Percentiles rank a stretch among this genome's conserved stretches.
phyloP scores from a whole-genome alignment of 2,329 filamentous ascomycete species.

The Fusarium metavorans region DNA sequence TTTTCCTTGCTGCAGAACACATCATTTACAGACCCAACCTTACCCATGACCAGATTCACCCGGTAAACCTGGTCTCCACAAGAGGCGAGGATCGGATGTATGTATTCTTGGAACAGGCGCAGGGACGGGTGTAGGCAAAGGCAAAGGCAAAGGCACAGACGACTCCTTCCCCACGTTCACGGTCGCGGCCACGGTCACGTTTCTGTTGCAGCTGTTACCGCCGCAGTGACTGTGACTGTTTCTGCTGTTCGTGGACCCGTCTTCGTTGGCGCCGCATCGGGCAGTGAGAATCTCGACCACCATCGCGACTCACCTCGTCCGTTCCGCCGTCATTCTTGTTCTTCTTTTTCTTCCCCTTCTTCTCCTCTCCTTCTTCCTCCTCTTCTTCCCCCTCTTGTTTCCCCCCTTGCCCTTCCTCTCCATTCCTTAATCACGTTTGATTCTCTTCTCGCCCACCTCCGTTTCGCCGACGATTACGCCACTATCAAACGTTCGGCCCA shows the following conservation, averaged over 20 bases:
- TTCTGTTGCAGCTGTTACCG: slow-evolving; percentile 6
- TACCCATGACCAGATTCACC: slow-evolving; percentile 2
- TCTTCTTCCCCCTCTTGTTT: background rate
- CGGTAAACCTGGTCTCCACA: background rate
- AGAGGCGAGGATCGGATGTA: slow-evolving; percentile 10
- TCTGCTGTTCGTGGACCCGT: slow-evolving; percentile 4
- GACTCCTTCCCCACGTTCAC: slow-evolving; percentile 25
- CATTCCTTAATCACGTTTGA: background rate
- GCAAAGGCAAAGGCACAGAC: background rate
- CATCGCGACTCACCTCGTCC: slow-evolving; percentile 22
- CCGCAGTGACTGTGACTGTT: background rate
- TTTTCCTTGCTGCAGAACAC: background rate
- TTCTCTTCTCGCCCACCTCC: slow-evolving; percentile 6
- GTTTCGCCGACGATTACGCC: slow-evolving; percentile 22
- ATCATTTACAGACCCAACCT: background rate
- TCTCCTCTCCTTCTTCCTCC: slow-evolving; percentile 2
- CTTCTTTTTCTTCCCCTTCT: slow-evolving; percentile 10
- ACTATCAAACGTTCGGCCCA: slow-evolving; percentile 21
- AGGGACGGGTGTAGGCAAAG: background rate
- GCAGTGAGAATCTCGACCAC: slow-evolving; percentile 18
- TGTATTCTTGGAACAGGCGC: slow-evolving; percentile 29
- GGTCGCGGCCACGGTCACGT: slow-evolving; percentile 8
- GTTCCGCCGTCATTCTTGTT: slow-evolving; percentile 16
- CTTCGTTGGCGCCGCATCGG: slow-evolving; percentile 30
- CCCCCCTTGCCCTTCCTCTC: slow-evolving; percentile 2